Base-by-base conservation (phyloP, 176 grass and related monocot species). In the Dactylis glomerata region DNA sequence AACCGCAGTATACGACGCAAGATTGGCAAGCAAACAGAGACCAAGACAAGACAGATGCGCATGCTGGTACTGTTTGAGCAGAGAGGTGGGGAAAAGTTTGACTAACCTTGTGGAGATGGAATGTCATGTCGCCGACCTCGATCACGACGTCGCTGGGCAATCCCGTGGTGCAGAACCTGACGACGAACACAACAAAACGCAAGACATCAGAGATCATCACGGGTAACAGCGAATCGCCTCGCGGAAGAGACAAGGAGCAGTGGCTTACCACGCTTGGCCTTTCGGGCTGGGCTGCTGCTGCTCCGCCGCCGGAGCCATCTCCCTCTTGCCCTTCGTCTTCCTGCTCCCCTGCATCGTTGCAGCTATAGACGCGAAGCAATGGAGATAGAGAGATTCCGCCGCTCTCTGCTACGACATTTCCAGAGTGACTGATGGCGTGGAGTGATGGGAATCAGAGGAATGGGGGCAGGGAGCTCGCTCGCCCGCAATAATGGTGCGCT, bases 91-190 rank as follows among this genome's bases (percentile, higher is more conserved):
- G 58, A 38, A 24, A 82, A 74, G 14, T 2, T 3, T 4, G 46
- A 63, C 68, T 65, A 80, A 90, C 97, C 91, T 99, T 99, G 90
- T 99, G 97, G 75, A 99, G 92, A 86, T 99, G 97, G 66, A 96
- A 96, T 68, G 91, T 99, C 96, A 96, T 96, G 86, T 96, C 97
- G 58, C 90, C 97, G 3, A 96, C 86, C 81, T 96, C 93, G 86
- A 99, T 94, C 83, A 99, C 93, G 16, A 99, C 84, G 83, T 99
- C 97, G 83, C 91, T 96, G 73, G 97, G 97, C 70, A 99, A 84
- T 13, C 93, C 97, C 19, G 96, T 99, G 75, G 96, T 99, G 89
- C 96, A 99, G 84, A 99, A 99, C 96, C 96, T 98, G 70, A 31
- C 1, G 42, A 73, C 70, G 19, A 76, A 27, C 75, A 83, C 56